A percentile compares a stretch with the other conserved stretches of the same genome.
Conservation (phyloP, 331 rosid genomes). For the Malus hybrid region DNA sequence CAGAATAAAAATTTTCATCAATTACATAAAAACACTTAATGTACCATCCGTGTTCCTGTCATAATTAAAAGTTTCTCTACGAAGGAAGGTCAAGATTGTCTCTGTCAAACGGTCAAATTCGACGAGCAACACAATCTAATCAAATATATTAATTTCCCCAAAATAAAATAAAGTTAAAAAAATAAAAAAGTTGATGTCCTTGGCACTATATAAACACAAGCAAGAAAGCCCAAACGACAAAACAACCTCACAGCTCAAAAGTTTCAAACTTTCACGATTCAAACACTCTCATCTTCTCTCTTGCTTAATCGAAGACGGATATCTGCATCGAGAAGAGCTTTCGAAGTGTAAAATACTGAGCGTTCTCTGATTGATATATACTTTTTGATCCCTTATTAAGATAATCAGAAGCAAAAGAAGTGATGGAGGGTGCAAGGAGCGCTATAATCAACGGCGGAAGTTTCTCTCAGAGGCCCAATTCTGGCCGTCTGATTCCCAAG, state of each 20-base stretch:
- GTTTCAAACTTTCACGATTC: background rate
- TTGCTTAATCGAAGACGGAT: background rate
- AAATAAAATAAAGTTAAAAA: background rate
- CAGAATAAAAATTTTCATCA: too few species aligned
- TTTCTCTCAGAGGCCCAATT: background rate
- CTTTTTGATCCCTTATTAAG: background rate
- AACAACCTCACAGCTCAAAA: background rate
- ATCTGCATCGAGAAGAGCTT: background rate
- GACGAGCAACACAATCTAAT: background rate
- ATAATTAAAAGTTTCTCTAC: background rate
- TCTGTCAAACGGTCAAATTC: background rate
- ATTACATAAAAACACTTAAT: too few species aligned
- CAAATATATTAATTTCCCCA: background rate
- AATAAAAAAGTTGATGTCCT: too few species aligned
- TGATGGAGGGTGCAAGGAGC: conserved; percentile 17
- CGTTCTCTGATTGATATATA: background rate
- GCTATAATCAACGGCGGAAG: conserved; percentile 1
- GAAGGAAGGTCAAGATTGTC: background rate
- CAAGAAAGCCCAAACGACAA: background rate
- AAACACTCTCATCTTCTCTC: background rate
- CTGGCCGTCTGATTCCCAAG: conserved; percentile 29
- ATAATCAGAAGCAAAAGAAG: background rate
- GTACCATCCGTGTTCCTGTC: too few species aligned
- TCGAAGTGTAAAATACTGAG: background rate
- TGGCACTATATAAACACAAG: background rate